Evolutionary conservation across 306 rosid genomes (phyloP).

Genomic region (Alnus glutinosa): DNA sequence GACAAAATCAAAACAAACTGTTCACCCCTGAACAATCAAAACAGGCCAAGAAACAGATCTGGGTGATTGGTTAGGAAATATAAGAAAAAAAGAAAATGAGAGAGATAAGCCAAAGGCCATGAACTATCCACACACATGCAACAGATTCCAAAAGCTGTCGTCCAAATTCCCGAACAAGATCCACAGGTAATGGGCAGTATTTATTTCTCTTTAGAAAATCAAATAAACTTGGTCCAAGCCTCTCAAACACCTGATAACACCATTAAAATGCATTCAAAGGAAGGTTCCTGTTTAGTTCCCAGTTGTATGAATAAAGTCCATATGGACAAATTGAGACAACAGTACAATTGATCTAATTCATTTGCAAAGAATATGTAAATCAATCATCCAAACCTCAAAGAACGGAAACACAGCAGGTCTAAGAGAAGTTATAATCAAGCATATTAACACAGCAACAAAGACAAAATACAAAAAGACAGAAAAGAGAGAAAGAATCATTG

Average conservation of each 20-base stretch:
- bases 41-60: constrained; percentile 39
- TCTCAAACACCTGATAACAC: constrained; percentile 98
- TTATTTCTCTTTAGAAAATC: constrained; percentile 99
- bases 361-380: constrained; percentile 17
- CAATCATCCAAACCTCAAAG: constrained; percentile 15
- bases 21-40: constrained; percentile 43
- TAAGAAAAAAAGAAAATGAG: constrained; percentile 34
- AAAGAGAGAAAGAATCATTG: neutral
- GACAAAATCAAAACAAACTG: constrained; percentile 34
- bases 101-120: constrained; percentile 57
- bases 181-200: constrained; percentile 98
- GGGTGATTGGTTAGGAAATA: constrained; percentile 38
- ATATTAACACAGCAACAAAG: neutral
- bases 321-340: constrained; percentile 31
- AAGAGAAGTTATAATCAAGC: constrained; percentile 16
- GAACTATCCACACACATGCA: constrained; percentile 94
- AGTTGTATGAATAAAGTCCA: constrained; percentile 54
- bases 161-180: constrained; percentile 99
- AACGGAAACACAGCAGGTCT: constrained; percentile 16
- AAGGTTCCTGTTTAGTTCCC: constrained; percentile 67
- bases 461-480: neutral
- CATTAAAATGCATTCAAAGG: constrained; percentile 81
- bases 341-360: constrained; percentile 28
- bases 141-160: constrained; percentile 99
- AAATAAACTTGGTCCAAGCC: constrained; percentile 99